Base-by-base conservation (phyloP, 106 monocot species). In the Amphibolis antarctica region DNA sequence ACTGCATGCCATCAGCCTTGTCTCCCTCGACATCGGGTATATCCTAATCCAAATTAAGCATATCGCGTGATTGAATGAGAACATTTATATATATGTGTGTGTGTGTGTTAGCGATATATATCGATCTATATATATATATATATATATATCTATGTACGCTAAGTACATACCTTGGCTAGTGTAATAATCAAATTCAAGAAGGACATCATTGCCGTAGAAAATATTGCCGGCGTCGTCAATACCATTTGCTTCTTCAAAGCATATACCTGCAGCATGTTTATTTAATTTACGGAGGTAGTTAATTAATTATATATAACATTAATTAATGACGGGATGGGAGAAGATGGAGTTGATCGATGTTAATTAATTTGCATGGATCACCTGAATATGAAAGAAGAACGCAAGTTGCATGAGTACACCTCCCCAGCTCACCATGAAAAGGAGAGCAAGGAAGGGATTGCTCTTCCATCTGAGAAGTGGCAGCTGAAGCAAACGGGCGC, bases 381-480 rank as follows among this genome's bases (percentile, higher is more conserved):
- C 52, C 52, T 53, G 52, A 18, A 53, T 53, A 23, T 53, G 52
- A 18, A n/a, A 53, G 1, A 53, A 53, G 52, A 53, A 53, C 18
- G 22, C 11, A 11, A 22, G n/a, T 53, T n/a, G 52, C 10, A 10
- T 18, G n/a, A 53, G 52, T 10, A 53, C 4, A 22, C 21, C n/a
- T 53, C 52, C 22, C 18, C 13, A 18, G 10, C 19, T 20, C 19
- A 53, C 10, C 19, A 53, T 53, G 53, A 53, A 19, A 53, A 53
- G 10, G 10, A 21, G 20, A 19, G 53, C 14, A 53, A 53, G 53
- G 19, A 18, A 53, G 10, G 14, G 53, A 23, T 53, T 53, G 19
- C 23, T 19, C 53, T 53, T 53, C 53, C 53, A 53, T 53, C 53
- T 53, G 10, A 53, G 53, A 19, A 53, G 23, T n/a, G 53, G 53